Base-by-base conservation (phyloP, 768 basidiomycete species). In the Lactifluus volemus region DNA sequence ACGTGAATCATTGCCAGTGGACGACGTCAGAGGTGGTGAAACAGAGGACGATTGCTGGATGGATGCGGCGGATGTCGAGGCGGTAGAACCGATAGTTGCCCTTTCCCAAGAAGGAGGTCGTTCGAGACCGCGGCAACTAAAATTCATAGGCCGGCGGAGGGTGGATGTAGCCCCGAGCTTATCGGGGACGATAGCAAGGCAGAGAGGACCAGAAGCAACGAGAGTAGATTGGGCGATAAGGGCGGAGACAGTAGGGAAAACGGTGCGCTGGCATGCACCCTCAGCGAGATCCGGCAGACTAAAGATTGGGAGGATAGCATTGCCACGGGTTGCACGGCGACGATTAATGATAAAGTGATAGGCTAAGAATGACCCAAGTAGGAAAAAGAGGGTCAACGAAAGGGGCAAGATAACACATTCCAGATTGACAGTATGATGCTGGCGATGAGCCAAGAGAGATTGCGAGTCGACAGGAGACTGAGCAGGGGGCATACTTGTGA, bases 161-260 rank as follows among this genome's bases (percentile, higher is more conserved):
- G 48, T 4, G n/a, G 53, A 38, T 10, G 53, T 17, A 45, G 41
- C 25, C 12, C 53, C 50, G 36, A 55, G 7, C 19, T 45, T 53
- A 12, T 38, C 36, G 2, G 44, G 45, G 10, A 55, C n/a, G 38
- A 65, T 25, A 30, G 36, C 9, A 29, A 65, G 49, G 29, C 25
- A 53, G 15, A 58, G 47, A 50, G 56, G 61, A 19, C 39, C 25
- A 5, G 64, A 63, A 29, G 61, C 64, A 39, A 64, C 49, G 10
- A 65, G 44, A 17, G 57, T 59, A 14, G 64, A 65, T 45, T 58
- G 61, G 1, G 42, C 38, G 11, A 52, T 29, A 41, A 59, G 53
- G 25, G 49, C 29, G 32, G 64, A 63, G 53, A 62, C 48, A 6
- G 53, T 54, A 17, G 64, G 52, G 7, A 30, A 12, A 39, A 55